Evolutionary conservation across 2,329 filamentous ascomycete species (phyloP), one percentile per base, ranked within the genome.

Genomic region (Parasarocladium wereldwijsianum): DNA sequence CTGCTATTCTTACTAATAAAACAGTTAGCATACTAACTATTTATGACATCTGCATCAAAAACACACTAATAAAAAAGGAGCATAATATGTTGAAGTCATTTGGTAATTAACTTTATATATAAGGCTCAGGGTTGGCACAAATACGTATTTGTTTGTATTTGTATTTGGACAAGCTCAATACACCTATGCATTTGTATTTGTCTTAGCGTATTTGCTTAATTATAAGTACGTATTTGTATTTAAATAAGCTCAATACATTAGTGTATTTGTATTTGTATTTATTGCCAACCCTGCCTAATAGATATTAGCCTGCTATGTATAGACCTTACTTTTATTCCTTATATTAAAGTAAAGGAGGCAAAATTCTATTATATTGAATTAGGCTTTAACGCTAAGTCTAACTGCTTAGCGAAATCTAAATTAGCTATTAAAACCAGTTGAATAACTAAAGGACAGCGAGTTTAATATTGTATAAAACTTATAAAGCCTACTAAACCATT

Each of bases 31-130:
- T 8, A 22, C 4, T 17, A 33, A 18, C 14, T 21, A 12, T 5
- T 24, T 31, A 24, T 17, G 26, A 12, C 20, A 24, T 15, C 7
- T 31, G 14, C 23, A 16, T 13, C 23, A 25, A 31, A 10, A 24
- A 24, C 17, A 23, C 15, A 22, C 18, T 24, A 15, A 9, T 6
- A 11, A 14, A 17, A 26, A 10, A 26, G 8, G 17, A 21, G n/a
- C 21, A 5, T 31, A 5, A 12, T 5, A 19, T 21, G 7, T 29
- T 18, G 8, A 18, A 15, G 10, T 12, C n/a, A 28, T 8, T 11
- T 28, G 18, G 9, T 11, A 18, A 3, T 28, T 28, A 11, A 16
- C 7, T 11, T 28, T 18, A 18, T 17, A 16, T 4, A n/a, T n/a
- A n/a, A n/a, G n/a, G n/a, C n/a, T n/a, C n/a, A n/a, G n/a, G n/a